phyloP scores from a whole-genome alignment of 208 protist species.

The Zelonia costaricensis region DNA sequence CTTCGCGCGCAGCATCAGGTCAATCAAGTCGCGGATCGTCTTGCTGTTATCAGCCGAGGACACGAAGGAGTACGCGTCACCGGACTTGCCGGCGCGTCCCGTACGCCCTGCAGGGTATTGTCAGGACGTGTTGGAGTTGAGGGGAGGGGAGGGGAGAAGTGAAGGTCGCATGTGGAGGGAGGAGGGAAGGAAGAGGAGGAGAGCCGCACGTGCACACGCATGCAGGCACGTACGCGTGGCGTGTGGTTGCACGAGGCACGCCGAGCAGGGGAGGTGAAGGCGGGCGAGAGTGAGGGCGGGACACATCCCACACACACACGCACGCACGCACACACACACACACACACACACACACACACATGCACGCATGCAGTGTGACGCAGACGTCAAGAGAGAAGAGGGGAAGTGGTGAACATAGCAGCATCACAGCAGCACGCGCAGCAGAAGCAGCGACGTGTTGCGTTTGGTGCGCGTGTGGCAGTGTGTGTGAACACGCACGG shows the following conservation, averaged over 20 bases:
- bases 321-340: slow-evolving; percentile 15
- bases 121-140: too few relatives aligned
- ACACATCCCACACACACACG: background rate
- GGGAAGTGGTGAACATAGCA: too few relatives aligned
- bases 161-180: background rate
- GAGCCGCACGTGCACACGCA: slow-evolving; percentile 5
- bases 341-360: slow-evolving; percentile 20
- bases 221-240: too few relatives aligned
- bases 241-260: too few relatives aligned
- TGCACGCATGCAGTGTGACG: slow-evolving; percentile 3
- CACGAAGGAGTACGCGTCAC: slow-evolving; percentile 89
- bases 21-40: slow-evolving; percentile 74
- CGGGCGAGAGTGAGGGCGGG: too few relatives aligned
- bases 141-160: slow-evolving; percentile 10
- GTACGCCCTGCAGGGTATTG: slow-evolving; percentile 83
- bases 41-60: slow-evolving; percentile 67
- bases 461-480: too few relatives aligned
- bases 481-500: too few relatives aligned
- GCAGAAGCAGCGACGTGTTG: too few relatives aligned
- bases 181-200: slow-evolving; percentile 5
- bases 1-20: slow-evolving; percentile 67
- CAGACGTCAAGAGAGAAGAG: too few relatives aligned
- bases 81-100: slow-evolving; percentile 83
- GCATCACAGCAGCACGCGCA: too few relatives aligned
- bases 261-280: too few relatives aligned